Percentiles rank a stretch among this genome's conserved stretches.
Conservation (phyloP, 2,329 filamentous ascomycete species). For the Exophiala alcalophila region DNA sequence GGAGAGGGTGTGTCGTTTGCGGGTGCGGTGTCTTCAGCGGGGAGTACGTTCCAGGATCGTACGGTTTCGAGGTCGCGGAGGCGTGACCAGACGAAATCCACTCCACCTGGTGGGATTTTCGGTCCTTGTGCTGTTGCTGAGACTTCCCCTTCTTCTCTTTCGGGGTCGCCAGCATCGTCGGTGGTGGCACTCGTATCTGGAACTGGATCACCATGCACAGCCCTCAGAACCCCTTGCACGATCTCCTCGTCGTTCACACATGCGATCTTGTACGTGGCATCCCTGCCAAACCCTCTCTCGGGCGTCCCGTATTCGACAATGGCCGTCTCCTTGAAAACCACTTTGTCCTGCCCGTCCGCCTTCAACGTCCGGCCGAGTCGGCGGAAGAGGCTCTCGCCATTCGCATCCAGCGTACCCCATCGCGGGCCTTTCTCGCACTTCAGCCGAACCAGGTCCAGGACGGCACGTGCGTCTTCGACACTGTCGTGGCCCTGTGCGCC, state of each 20-base stretch:
- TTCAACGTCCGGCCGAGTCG: slow-evolving; percentile 62
- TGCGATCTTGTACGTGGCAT: slow-evolving; percentile 55
- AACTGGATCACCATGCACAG: slow-evolving; percentile 12
- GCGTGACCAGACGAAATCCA: slow-evolving; percentile 63
- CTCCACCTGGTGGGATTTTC: slow-evolving; percentile 49
- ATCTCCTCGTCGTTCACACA: slow-evolving; percentile 58
- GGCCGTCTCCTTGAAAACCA: slow-evolving; percentile 43
- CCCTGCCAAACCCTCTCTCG: slow-evolving; percentile 56
- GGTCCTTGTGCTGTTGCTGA: neutral
- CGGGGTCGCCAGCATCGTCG: neutral
- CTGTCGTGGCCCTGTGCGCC: slow-evolving; percentile 79
- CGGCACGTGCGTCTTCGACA: slow-evolving; percentile 86
- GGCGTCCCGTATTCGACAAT: slow-evolving; percentile 89
- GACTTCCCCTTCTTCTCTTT: neutral
- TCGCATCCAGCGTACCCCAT: slow-evolving; percentile 78
- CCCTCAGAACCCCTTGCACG: slow-evolving; percentile 51
- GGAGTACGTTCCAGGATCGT: slow-evolving; percentile 52
- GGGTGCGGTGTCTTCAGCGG: slow-evolving; percentile 16
- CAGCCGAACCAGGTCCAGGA: slow-evolving; percentile 87
- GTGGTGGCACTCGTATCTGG: neutral
- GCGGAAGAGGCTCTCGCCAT: slow-evolving; percentile 85
- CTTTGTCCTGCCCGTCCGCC: slow-evolving; percentile 35
- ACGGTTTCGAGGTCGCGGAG: slow-evolving; percentile 59
- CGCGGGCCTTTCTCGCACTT: slow-evolving; percentile 89
- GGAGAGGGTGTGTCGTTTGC: slow-evolving; percentile 9